These are phyloP conservation scores for Ophiostoma himal-ulmi DNA, from an alignment of 2,329 filamentous ascomycete genomes.

Conservation along the genomic window DNA sequence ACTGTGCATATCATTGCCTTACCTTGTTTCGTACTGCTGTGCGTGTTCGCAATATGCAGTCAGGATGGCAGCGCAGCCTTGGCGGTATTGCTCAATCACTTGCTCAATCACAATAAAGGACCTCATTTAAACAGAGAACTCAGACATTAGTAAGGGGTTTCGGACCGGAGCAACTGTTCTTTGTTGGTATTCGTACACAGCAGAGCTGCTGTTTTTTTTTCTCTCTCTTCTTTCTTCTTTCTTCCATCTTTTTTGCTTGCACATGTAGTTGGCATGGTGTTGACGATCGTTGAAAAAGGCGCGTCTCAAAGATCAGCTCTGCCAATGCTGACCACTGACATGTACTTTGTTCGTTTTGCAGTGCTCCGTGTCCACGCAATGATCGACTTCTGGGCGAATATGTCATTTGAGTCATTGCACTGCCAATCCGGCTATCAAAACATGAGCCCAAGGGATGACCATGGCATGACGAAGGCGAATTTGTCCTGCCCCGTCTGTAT, in stretches of 20 bases:
- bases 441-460: background rate
- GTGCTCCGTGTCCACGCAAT: background rate
- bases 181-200: background rate
- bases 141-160: background rate
- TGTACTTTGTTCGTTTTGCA: background rate
- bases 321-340: conserved; percentile 9
- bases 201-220: background rate
- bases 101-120: too few species aligned
- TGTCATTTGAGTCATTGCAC: background rate
- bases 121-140: background rate
- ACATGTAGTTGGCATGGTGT: background rate
- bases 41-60: background rate
- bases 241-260: too few species aligned
- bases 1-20: background rate
- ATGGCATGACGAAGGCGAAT: background rate
- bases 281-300: conserved; percentile 7
- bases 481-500: too few species aligned
- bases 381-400: conserved; percentile 1
- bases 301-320: conserved; percentile 9
- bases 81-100: background rate
- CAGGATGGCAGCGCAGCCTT: conserved; percentile 6
- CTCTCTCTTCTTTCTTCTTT: background rate
- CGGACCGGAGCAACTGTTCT: background rate
- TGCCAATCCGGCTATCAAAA: background rate
- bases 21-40: background rate